phyloP scores from a whole-genome alignment of 2,329 filamentous ascomycete genomes.

The Neopestalotiopsis rosae region DNA sequence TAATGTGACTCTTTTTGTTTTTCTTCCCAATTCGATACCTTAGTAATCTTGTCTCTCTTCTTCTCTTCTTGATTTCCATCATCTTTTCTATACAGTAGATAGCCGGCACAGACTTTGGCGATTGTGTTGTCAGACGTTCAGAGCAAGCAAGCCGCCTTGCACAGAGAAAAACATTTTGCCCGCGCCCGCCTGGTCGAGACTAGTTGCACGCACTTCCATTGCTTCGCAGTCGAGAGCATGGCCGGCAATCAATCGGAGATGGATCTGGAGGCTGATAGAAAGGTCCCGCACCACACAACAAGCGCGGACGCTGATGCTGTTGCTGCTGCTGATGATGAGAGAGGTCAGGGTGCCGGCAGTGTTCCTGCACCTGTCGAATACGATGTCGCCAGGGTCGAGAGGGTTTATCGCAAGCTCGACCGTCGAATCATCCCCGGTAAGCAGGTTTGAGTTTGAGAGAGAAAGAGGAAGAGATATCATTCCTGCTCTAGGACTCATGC shows the following conservation, averaged over 20 bases:
- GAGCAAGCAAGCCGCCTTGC: not conserved
- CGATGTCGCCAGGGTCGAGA: slow-evolving; percentile 56
- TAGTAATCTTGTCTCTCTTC: not conserved
- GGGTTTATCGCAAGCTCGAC: slow-evolving; percentile 64
- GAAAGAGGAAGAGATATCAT: not conserved
- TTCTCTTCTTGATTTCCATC: not conserved
- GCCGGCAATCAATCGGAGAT: slow-evolving; percentile 37
- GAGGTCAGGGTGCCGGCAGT: slow-evolving; percentile 20
- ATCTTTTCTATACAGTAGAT: not conserved
- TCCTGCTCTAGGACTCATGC: not conserved
- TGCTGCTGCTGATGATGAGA: slow-evolving; percentile 22
- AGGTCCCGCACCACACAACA: slow-evolving; percentile 29
- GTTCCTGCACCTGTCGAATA: slow-evolving; percentile 39
- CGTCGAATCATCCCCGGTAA: slow-evolving; percentile 63
- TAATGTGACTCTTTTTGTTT: not conserved
- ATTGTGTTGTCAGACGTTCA: not conserved
- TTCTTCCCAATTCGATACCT: not conserved
- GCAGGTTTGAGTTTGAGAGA: slow-evolving; percentile 13
- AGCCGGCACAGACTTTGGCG: not conserved
- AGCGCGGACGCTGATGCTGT: slow-evolving; percentile 23
- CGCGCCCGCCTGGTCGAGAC: slow-evolving; percentile 43
- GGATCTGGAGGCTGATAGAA: slow-evolving; percentile 37
- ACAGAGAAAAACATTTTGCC: not conserved
- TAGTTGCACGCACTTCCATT: slow-evolving; percentile 58
- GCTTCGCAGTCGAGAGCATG: slow-evolving; percentile 55